phyloP scores from a whole-genome alignment of 164 flowering plant genomes.

The Annona squamosa region DNA sequence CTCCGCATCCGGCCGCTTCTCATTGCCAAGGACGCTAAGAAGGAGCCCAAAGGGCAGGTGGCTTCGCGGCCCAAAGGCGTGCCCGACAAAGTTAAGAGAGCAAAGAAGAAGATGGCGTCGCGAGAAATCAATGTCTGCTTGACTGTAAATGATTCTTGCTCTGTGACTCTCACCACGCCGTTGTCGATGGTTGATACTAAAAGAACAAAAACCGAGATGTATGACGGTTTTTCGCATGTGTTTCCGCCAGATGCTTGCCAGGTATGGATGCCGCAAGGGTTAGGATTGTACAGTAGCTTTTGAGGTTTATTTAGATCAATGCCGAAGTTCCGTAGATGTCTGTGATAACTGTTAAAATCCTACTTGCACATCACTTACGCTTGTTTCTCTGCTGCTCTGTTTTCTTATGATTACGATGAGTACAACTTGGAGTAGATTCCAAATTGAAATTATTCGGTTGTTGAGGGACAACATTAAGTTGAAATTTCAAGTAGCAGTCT shows the following conservation, averaged over 20 bases:
- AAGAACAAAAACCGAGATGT: slow-evolving; percentile 58
- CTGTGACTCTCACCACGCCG: slow-evolving; percentile 58
- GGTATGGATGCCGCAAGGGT: slow-evolving; percentile 26
- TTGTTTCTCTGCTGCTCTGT: too few species aligned
- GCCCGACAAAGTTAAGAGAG: slow-evolving; percentile 27
- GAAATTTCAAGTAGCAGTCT: too few species aligned
- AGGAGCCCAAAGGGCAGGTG: background rate
- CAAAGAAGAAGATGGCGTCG: slow-evolving; percentile 13
- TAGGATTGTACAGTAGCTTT: background rate
- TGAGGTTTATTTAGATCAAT: background rate
- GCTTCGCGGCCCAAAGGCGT: slow-evolving; percentile 16
- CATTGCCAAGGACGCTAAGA: slow-evolving; percentile 7
- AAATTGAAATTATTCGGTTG: too few species aligned
- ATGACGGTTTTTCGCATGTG: slow-evolving; percentile 70
- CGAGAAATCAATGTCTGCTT: slow-evolving; percentile 26
- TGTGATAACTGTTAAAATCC: too few species aligned
- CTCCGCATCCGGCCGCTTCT: slow-evolving; percentile 50
- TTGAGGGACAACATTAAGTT: too few species aligned
- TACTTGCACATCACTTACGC: too few species aligned
- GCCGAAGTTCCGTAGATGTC: too few species aligned
- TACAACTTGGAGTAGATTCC: too few species aligned
- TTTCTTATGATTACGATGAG: too few species aligned
- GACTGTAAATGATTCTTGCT: slow-evolving; percentile 32
- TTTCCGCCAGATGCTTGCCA: slow-evolving; percentile 60
- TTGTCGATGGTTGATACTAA: slow-evolving; percentile 33